Percentiles rank a stretch among this genome's conserved stretches.
These are phyloP conservation scores for Nemania sp. DNA, from an alignment of 2,329 filamentous ascomycete species.

Conservation along the genomic window DNA sequence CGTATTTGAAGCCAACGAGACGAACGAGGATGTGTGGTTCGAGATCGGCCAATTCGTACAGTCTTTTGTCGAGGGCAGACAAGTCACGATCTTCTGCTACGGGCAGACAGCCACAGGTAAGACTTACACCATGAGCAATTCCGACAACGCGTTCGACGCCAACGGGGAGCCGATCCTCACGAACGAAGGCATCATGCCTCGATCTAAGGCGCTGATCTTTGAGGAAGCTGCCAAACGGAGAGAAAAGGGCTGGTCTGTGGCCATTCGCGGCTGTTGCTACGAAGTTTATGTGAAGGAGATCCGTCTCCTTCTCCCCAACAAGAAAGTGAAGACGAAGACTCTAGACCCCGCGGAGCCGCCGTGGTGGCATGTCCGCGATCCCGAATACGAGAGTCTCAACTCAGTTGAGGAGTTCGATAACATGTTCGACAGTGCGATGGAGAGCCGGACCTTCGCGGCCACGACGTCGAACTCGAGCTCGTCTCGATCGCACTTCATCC, in stretches of 20 bases:
- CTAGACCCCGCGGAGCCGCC: constrained; percentile 50
- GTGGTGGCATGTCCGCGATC: constrained; percentile 19
- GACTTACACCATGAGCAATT: constrained; percentile 84
- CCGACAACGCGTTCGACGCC: constrained; percentile 1
- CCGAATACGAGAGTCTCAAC: constrained; percentile 55
- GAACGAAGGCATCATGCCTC: constrained; percentile 88
- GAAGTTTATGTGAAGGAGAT: constrained; percentile 98
- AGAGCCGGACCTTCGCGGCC: constrained; percentile 85
- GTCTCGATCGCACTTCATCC: constrained; percentile 90
- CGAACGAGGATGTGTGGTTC: constrained; percentile 85
- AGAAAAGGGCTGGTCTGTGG: constrained; percentile 89
- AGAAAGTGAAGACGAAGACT: constrained; percentile 42
- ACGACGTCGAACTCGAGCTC: constrained; percentile 93
- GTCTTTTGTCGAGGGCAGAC: constrained; percentile 91
- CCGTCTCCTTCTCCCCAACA: constrained; percentile 63
- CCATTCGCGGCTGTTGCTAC: constrained; percentile 89
- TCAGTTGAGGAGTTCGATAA: constrained; percentile 75
- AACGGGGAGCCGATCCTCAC: constrained; percentile 30
- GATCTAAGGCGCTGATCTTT: constrained; percentile 89
- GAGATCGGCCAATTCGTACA: constrained; percentile 97
- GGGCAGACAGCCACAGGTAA: constrained; percentile 96
- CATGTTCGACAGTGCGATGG: constrained; percentile 76
- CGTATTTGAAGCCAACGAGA: constrained; percentile 76
- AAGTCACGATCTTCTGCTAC: constrained; percentile 97
- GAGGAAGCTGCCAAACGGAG: constrained; percentile 77